Percentiles rank a stretch among this genome's conserved stretches.
Conservation (phyloP, 2,329 filamentous ascomycete genomes). For the Laburnicola sp. region DNA sequence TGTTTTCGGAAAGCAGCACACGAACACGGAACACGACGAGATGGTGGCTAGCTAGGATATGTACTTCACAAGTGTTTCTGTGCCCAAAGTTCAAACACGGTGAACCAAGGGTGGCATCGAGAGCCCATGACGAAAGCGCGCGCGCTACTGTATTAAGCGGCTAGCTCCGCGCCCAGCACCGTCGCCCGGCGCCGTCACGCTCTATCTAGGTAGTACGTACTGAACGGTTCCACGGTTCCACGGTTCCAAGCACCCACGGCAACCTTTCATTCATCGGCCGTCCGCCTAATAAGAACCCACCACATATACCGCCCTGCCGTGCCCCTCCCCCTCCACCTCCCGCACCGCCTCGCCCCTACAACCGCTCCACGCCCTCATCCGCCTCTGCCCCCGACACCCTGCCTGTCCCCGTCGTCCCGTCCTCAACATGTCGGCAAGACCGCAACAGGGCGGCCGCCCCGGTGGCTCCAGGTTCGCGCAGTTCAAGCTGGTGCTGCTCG, state of each 20-base stretch:
- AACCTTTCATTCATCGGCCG: conserved; percentile 9
- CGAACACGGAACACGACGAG: no score
- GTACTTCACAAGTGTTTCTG: no score
- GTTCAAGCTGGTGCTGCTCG: conserved; percentile 97
- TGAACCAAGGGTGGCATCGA: no score
- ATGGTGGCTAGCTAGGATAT: no score
- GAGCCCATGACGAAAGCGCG: no score
- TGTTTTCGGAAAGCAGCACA: no score
- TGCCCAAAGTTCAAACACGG: no score
- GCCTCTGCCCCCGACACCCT: conserved; percentile 23
- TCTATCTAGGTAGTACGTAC: background rate
- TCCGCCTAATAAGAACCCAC: background rate
- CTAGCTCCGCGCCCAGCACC: background rate
- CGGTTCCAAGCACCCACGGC: conserved; percentile 7
- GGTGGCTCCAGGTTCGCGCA: conserved; percentile 83
- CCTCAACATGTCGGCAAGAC: conserved; percentile 77
- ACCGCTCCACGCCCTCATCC: conserved; percentile 6
- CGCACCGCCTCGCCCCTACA: background rate
- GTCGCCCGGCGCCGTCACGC: background rate
- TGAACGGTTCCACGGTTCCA: background rate
- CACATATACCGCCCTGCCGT: background rate
- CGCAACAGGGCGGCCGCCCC: conserved; percentile 68
- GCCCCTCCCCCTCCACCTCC: background rate
- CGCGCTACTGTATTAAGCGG: no score
- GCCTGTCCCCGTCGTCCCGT: conserved; percentile 14